Base-by-base conservation (phyloP, 140 eudicot genomes). In the Stevia rebaudiana region DNA sequence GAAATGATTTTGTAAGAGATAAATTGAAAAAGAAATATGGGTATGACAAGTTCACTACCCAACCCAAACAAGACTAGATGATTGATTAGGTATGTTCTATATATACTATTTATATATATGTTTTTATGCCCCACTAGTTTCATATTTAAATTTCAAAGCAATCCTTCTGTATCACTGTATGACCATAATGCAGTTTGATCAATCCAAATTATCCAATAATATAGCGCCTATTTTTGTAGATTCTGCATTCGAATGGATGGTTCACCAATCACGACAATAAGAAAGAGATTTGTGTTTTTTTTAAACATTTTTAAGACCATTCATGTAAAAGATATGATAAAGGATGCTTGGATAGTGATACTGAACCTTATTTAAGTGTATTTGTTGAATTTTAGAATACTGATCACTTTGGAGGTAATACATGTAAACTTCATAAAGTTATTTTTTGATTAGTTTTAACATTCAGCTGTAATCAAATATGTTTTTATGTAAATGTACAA, bases 11-110 rank as follows among this genome's bases (percentile, higher is more conserved):
- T 37, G 89, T 90, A 25, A 84, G 54, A 49, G 94, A 79, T 48
- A 73, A 64, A 25, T 66, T 87, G 64, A 84, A 71, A 56, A 79
- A 84, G 85, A 87, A 82, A 69, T 76, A 82, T 25, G 97, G 95
- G 49, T 77, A 77, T 60, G 74, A 61, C 74, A 73, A 59, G 40
- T 77, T 58, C 16, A 66, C 8, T 16, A 31, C 30, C 17, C 13
- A 43, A 22, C 71, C 63, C 65, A 35, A 33, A 24, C 28, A 42
- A 69, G 51, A 18, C 40, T 36, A 46, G 68, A 12, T 51, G 17
- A 23, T 24, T 44, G 30, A 50, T 11, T 17, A 52, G 72, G 72
- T 73, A 73, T 42, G 70, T 51, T 61, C 35, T 40, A 24, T 39
- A 40, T 51, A 13, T 30, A 9, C 13, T 21, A 11, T 39, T 11